Conservation (phyloP, 768 basidiomycete genomes). For the Russula emetica region DNA sequence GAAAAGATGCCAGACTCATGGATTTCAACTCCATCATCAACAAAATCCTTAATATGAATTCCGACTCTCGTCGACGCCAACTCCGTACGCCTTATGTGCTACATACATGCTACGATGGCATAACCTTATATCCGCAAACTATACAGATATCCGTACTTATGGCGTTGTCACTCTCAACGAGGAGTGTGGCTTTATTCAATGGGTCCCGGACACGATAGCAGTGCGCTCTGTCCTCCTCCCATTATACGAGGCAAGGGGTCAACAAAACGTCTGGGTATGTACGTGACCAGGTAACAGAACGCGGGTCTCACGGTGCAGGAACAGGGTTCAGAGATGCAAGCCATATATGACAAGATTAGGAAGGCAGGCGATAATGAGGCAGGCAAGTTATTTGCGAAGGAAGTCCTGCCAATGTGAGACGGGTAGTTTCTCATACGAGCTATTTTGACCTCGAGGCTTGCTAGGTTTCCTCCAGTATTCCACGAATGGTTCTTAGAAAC, state of each 20-base stretch:
- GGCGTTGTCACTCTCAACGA: conserved; percentile 98
- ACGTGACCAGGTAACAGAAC: not conserved
- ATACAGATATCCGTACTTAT: conserved; percentile 87
- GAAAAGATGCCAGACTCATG: conserved; percentile 97
- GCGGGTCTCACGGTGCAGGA: not conserved
- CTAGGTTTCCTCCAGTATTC: conserved; percentile 78
- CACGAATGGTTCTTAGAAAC: conserved; percentile 97
- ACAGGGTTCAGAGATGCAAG: conserved; percentile 46
- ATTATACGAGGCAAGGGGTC: conserved; percentile 53
- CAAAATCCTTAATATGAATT: conserved; percentile 88
- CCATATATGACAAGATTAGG: conserved; percentile 49
- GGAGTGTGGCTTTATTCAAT: conserved; percentile 96
- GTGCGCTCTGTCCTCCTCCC: conserved; percentile 71
- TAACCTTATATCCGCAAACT: not conserved
- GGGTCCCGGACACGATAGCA: conserved; percentile 91
- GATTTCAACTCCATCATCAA: conserved; percentile 98
- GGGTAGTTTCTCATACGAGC: conserved; percentile 28
- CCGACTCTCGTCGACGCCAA: conserved; percentile 85
- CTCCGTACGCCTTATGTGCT: conserved; percentile 57
- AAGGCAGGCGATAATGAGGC: conserved; percentile 47
- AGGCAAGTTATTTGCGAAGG: conserved; percentile 46
- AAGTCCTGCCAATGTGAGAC: conserved; percentile 53
- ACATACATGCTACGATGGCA: not conserved
- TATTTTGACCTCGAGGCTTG: not conserved
- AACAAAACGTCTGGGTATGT: conserved; percentile 46